phyloP scores from a whole-genome alignment of 352 stramenopile species.

The Pythium graminicola region DNA sequence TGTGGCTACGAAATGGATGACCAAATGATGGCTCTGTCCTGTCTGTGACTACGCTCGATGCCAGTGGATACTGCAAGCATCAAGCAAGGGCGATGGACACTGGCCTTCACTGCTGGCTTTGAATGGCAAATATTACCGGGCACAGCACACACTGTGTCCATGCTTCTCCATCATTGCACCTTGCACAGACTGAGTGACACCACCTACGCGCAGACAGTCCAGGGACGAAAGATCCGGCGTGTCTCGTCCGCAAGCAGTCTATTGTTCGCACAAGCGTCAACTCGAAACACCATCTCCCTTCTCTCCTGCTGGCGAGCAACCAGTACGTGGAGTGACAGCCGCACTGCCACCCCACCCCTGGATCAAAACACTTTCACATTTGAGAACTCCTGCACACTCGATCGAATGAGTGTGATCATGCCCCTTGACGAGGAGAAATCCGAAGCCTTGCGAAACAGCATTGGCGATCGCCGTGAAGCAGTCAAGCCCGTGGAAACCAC shows the following conservation, averaged over 20 bases:
- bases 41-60: background rate
- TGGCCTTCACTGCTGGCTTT: too few relatives aligned
- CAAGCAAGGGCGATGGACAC: slow-evolving; percentile 1
- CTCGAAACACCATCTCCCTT: slow-evolving; percentile 6
- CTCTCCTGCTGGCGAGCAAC: slow-evolving; percentile 1
- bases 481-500: slow-evolving; percentile 2
- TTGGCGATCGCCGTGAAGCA: slow-evolving; percentile 7
- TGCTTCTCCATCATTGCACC: slow-evolving; percentile 8
- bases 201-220: background rate
- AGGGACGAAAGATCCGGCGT: slow-evolving; percentile 17
- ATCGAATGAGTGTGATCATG: slow-evolving; percentile 23
- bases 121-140: background rate
- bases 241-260: too few relatives aligned
- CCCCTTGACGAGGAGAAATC: slow-evolving; percentile 19
- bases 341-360: background rate
- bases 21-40: background rate
- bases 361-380: slow-evolving; percentile 4
- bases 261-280: too few relatives aligned
- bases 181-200: background rate
- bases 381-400: slow-evolving; percentile 13
- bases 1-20: slow-evolving; percentile 10
- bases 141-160: background rate
- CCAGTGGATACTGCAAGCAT: slow-evolving; percentile 8
- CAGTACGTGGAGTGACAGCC: background rate
- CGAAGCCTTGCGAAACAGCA: slow-evolving; percentile 14